phyloP scores from a whole-genome alignment of 208 protist species.

The Porcisia deanei region DNA sequence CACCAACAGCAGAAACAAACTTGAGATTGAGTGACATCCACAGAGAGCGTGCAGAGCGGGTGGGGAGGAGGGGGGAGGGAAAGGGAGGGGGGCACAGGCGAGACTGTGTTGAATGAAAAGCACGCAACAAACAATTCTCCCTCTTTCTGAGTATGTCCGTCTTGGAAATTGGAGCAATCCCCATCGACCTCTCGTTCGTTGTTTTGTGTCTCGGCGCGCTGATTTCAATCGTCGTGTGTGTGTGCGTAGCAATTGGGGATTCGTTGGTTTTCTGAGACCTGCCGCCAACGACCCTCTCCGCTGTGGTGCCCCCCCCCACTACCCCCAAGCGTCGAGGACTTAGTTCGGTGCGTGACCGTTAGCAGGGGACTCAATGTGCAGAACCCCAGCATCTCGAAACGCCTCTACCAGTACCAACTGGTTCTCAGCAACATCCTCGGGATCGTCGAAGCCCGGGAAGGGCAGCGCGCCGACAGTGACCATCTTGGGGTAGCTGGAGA shows the following conservation, averaged over 20 bases:
- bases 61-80: not conserved
- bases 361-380: constrained; percentile 20
- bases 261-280: not conserved
- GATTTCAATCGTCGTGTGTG: not conserved
- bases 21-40: not conserved
- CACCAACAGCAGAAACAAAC: not conserved
- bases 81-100: not conserved
- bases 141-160: no score
- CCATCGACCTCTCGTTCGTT: no score
- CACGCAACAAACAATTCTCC: no score
- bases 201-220: not conserved
- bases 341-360: not conserved
- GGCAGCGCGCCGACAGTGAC: constrained; percentile 40
- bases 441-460: constrained; percentile 57
- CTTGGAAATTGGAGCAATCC: no score
- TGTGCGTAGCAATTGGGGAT: no score
- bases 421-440: constrained; percentile 52
- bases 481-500: constrained; percentile 37
- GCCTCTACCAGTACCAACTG: constrained; percentile 46
- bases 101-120: no score
- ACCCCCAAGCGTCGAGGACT: no score
- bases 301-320: no score
- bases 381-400: constrained; percentile 43
- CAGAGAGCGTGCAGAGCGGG: no score
- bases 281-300: not conserved